Evolutionary conservation across 2,329 filamentous ascomycete genomes (phyloP), one percentile per base, ranked within the genome.

Genomic region (Calonectria ilicicola): DNA sequence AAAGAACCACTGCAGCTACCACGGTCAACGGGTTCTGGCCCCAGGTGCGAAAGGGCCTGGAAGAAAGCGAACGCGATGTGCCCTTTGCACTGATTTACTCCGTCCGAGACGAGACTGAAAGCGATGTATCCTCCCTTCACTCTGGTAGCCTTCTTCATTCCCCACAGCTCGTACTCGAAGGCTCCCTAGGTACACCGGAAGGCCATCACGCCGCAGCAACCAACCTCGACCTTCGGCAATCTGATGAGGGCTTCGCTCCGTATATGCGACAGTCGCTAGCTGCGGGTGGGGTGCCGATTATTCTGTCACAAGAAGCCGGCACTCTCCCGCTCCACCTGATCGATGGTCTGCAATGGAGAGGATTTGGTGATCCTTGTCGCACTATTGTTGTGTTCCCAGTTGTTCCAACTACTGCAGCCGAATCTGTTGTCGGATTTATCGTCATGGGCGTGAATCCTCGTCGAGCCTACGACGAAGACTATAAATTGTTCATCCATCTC

Each of bases 41-140:
- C 1, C 89, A 93, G 76, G 91, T 95, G 2, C 87, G 92, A 47
- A 86, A 89, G 66, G 93, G 93, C 1, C 87, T 96, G 42, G 91
- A 93, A 73, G 92, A 91, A 78, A 96, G 96, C 80, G 91, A 94
- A 76, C 88, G 89, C 70, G 94, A 97, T 81, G 90, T 94, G 5
- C 94, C 94, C 0, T 95, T 96, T 79, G 91, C 91, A 23, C 85
- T 96, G 72, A 88, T 96, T 1, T 97, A 97, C 82, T 95, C 93
- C 1, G 91, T 95, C 3, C 88, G 86, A 65, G 93, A 95, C 62
- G 93, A 95, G 21, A 84, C 81, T 10, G 93, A 95, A 74, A 94
- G 92, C 80, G 94, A 96, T 70, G 88, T 89, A 6, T 92, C 92
- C 6, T 95, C 93, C 1, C 89, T 94, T 72, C 90, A 94, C 77